phyloP scores from a whole-genome alignment of 805 yeast genomes.

The Cyberlindnera euphorbiae region DNA sequence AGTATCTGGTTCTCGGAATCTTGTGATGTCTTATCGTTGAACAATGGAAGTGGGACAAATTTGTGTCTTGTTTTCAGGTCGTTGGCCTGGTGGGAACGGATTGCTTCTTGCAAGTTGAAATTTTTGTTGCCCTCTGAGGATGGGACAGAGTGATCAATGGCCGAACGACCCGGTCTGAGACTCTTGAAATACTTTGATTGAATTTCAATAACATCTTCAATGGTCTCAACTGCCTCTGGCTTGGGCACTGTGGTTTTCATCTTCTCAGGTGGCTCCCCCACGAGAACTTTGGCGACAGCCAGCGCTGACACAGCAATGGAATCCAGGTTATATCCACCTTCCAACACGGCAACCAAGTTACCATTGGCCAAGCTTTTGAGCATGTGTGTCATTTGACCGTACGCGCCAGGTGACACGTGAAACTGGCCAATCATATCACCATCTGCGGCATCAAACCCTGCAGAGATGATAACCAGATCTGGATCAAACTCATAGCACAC shows the following conservation, averaged over 20 bases:
- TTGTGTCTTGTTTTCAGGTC: constrained; percentile 48
- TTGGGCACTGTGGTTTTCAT: constrained; percentile 63
- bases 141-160: constrained; percentile 33
- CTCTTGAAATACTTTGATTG: constrained; percentile 89
- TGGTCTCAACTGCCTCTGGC: constrained; percentile 69
- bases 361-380: constrained; percentile 86
- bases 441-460: constrained; percentile 98
- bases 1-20: constrained; percentile 63
- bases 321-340: constrained; percentile 95
- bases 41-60: constrained; percentile 66
- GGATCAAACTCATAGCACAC: constrained; percentile 86
- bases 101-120: constrained; percentile 60
- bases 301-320: constrained; percentile 87
- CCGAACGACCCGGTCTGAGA: constrained; percentile 60
- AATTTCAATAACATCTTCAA: constrained; percentile 71
- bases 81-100: constrained; percentile 65
- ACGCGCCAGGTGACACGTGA: constrained; percentile 91
- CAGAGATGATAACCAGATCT: constrained; percentile 84
- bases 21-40: constrained; percentile 32
- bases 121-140: constrained; percentile 35
- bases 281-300: constrained; percentile 82
- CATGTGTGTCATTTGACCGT: constrained; percentile 94
- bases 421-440: constrained; percentile 97
- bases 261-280: constrained; percentile 93
- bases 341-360: constrained; percentile 80